Percentiles rank a stretch among this genome's conserved stretches.
These are phyloP conservation scores for Dryadomyces sulphureus DNA, from an alignment of 2,329 filamentous ascomycete genomes.

Conservation along the genomic window DNA sequence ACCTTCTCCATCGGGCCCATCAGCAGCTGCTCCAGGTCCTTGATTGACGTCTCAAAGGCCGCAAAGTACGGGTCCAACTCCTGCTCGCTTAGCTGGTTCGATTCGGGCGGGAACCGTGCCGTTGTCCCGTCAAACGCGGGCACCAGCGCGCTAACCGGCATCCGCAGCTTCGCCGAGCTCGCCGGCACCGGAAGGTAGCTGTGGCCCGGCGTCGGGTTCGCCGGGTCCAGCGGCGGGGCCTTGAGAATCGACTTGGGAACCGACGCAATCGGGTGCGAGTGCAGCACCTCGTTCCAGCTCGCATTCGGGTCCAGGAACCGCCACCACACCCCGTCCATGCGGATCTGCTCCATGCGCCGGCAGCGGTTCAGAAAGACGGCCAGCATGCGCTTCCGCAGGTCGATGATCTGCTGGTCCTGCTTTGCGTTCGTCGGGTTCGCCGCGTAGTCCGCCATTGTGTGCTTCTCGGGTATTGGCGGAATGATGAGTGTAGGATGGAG, in stretches of 20 bases:
- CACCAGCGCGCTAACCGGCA: slow-evolving; percentile 21
- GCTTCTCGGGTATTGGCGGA: slow-evolving; percentile 95
- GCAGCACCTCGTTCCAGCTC: slow-evolving; percentile 95
- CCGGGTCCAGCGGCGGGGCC: slow-evolving; percentile 85
- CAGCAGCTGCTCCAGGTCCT: slow-evolving; percentile 76
- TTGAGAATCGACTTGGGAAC: slow-evolving; percentile 91
- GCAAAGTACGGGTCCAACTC: slow-evolving; percentile 95
- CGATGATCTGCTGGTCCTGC: slow-evolving; percentile 93
- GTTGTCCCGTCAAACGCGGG: slow-evolving; percentile 14
- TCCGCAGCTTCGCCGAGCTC: slow-evolving; percentile 71
- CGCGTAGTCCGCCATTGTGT: slow-evolving; percentile 96
- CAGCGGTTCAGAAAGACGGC: slow-evolving; percentile 91
- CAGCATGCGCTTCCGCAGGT: slow-evolving; percentile 91
- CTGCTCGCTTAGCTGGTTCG: slow-evolving; percentile 63
- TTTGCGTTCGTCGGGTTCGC: slow-evolving; percentile 97
- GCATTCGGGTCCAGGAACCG: slow-evolving; percentile 94
- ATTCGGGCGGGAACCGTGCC: slow-evolving; percentile 63
- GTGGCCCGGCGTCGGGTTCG: slow-evolving; percentile 82
- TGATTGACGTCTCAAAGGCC: slow-evolving; percentile 80
- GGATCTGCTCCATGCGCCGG: slow-evolving; percentile 78
- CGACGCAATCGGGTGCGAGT: slow-evolving; percentile 77
- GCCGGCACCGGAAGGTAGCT: slow-evolving; percentile 77
- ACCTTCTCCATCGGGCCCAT: slow-evolving; percentile 95
- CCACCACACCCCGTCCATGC: slow-evolving; percentile 94
- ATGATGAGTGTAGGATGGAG: slow-evolving; percentile 92